phyloP scores from a whole-genome alignment of 257 asterid species.

The Leptodermis oblonga region DNA sequence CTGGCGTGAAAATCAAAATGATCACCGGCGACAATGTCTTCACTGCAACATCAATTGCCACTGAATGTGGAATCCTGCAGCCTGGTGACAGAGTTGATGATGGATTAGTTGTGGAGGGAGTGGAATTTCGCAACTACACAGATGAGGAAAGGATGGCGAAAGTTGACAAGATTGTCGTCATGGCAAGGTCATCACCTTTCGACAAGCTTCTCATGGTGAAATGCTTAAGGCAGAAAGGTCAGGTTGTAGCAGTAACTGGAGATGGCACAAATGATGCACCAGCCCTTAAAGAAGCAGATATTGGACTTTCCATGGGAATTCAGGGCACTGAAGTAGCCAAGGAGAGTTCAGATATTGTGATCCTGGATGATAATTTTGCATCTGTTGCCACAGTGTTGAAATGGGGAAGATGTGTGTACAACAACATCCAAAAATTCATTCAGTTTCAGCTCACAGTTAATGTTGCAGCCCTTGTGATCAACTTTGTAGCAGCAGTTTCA shows the following conservation, averaged over 20 bases:
- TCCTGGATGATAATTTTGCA: conserved; percentile 58
- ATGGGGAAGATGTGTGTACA: conserved; percentile 57
- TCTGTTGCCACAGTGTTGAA: conserved; percentile 49
- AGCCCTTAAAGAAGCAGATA: conserved; percentile 62
- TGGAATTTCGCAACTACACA: conserved; percentile 49
- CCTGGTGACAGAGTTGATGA: conserved; percentile 10
- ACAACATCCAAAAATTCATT: conserved; percentile 64
- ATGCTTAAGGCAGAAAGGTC: conserved; percentile 53
- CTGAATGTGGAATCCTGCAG: conserved; percentile 64
- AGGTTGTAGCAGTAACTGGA: conserved; percentile 72
- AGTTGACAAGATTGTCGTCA: conserved; percentile 48
- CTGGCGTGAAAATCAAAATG: conserved; percentile 67
- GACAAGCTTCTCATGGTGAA: conserved; percentile 79
- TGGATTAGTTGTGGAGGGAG: conserved; percentile 56
- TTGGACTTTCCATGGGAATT: conserved; percentile 72
- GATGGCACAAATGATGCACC: conserved; percentile 77
- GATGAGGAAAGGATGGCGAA: conserved; percentile 53
- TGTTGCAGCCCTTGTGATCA: conserved; percentile 51
- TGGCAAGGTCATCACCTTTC: conserved; percentile 76
- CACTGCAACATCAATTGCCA: conserved; percentile 76
- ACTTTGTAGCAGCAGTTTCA: conserved; percentile 55
- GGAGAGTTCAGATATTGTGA: conserved; percentile 68
- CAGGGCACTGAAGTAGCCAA: conserved; percentile 71
- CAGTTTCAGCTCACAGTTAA: conserved; percentile 63
- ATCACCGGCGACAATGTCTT: conserved; percentile 72